phyloP scores from a whole-genome alignment of 2,329 filamentous ascomycete genomes.

The Colletotrichum simmondsii region DNA sequence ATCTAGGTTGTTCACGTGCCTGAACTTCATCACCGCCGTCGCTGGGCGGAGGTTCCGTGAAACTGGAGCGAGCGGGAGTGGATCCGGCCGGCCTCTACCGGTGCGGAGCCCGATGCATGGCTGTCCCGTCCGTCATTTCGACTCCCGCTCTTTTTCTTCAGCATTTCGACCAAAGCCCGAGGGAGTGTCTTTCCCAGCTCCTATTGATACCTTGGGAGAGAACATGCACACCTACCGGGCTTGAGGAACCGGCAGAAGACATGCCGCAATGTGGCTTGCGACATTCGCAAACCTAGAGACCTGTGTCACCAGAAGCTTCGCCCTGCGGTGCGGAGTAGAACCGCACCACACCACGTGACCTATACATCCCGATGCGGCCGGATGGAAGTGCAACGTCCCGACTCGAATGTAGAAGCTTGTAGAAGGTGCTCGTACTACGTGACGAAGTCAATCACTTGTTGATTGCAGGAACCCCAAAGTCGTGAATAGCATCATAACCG shows the following conservation, averaged over 20 bases:
- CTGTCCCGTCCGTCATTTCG: not conserved
- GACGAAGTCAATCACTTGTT: not conserved
- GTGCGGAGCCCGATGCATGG: conserved; percentile 2
- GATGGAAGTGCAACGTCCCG: not conserved
- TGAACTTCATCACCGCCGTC: not conserved
- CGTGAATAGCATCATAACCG: conserved; percentile 1
- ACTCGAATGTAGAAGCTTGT: conserved; percentile 7
- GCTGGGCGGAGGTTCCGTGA: not conserved
- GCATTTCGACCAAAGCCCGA: not conserved
- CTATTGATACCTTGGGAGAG: not conserved
- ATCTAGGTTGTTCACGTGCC: not conserved
- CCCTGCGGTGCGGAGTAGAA: conserved; percentile 21
- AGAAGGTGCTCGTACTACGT: conserved; percentile 2
- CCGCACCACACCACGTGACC: conserved; percentile 25
- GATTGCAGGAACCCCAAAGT: not conserved
- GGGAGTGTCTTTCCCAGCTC: not conserved
- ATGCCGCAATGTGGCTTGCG: not conserved
- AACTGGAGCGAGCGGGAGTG: not conserved
- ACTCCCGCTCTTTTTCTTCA: not conserved
- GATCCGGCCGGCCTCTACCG: not conserved
- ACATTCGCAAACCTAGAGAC: conserved; percentile 1
- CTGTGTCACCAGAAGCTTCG: conserved; percentile 25
- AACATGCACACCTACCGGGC: not conserved
- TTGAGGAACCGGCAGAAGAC: not conserved
- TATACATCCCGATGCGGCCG: not conserved